Percentiles rank a stretch among this genome's conserved stretches.
Evolutionary conservation across 805 yeast genomes (phyloP).

Genomic region (Phaffomyces antillensis): DNA sequence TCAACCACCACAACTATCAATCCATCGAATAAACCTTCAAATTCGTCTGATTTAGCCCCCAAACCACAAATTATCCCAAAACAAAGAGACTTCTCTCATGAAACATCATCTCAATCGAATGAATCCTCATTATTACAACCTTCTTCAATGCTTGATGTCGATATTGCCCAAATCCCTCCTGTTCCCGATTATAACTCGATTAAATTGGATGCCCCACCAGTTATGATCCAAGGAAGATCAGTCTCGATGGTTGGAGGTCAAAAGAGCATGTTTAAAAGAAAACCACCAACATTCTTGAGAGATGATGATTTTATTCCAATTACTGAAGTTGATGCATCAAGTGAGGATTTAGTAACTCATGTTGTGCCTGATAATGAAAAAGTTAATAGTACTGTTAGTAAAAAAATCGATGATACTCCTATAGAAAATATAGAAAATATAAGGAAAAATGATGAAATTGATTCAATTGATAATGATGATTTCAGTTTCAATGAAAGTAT

Average conservation of each 20-base stretch:
- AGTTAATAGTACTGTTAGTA: too few relatives aligned
- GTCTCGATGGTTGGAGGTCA: slow-evolving; percentile 15
- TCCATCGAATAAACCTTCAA: background rate
- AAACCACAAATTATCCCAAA: too few relatives aligned
- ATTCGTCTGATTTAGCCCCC: background rate
- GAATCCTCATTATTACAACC: too few relatives aligned
- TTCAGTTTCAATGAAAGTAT: background rate
- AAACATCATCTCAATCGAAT: too few relatives aligned
- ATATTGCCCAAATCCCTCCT: slow-evolving; percentile 16
- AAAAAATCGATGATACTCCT: background rate
- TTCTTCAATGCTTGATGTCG: background rate
- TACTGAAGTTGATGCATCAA: background rate
- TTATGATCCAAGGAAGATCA: slow-evolving; percentile 21
- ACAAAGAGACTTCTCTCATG: too few relatives aligned
- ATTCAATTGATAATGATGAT: background rate
- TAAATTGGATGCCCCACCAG: slow-evolving; percentile 18
- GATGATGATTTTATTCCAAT: background rate
- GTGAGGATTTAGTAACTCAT: background rate
- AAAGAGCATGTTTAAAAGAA: slow-evolving; percentile 4
- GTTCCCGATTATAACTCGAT: slow-evolving; percentile 22
- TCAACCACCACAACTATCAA: background rate
- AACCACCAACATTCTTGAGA: slow-evolving; percentile 4
- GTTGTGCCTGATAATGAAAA: too few relatives aligned
- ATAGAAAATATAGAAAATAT: background rate
- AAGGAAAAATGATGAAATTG: background rate